A percentile compares a stretch with the other conserved stretches of the same genome.
These are phyloP conservation scores for Chrysoporthe deuterocubensis DNA, from an alignment of 2,329 filamentous ascomycete genomes.

Conservation along the genomic window DNA sequence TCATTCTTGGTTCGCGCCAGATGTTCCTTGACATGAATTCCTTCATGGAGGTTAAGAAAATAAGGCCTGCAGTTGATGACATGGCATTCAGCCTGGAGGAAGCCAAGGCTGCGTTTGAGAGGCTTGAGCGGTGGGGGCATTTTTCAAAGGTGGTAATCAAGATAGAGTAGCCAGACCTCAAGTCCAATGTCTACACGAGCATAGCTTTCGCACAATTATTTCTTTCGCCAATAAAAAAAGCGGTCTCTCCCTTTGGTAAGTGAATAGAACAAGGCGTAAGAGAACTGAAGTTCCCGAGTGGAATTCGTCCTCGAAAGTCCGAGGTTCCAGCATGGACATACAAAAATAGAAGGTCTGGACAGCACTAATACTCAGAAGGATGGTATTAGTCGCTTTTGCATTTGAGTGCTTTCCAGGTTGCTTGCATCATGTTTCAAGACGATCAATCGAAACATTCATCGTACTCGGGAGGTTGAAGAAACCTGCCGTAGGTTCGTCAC, in stretches of 20 bases:
- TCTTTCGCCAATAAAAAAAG: no score
- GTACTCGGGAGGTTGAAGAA: background rate
- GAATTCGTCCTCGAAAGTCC: no score
- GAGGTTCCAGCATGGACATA: no score
- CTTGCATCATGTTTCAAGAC: background rate
- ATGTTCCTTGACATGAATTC: conserved; percentile 37
- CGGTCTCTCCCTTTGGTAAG: no score
- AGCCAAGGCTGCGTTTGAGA: conserved; percentile 39
- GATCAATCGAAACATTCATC: background rate
- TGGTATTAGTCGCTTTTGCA: no score
- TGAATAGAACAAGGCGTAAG: no score
- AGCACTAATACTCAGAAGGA: no score
- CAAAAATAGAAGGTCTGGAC: no score
- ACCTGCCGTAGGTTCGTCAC: background rate
- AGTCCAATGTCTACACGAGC: background rate
- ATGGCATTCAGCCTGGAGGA: conserved; percentile 38
- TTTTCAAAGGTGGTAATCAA: conserved; percentile 43
- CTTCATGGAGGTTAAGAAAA: conserved; percentile 39
- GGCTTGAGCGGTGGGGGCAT: conserved; percentile 40
- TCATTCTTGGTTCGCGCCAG: conserved; percentile 35
- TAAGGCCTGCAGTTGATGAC: conserved; percentile 40
- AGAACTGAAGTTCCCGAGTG: no score
- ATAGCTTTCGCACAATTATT: background rate
- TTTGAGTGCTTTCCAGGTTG: no score
- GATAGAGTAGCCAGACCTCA: conserved; percentile 30